Base-by-base conservation (phyloP, 2,329 filamentous ascomycete genomes). In the Hymenoscyphus repandus region DNA sequence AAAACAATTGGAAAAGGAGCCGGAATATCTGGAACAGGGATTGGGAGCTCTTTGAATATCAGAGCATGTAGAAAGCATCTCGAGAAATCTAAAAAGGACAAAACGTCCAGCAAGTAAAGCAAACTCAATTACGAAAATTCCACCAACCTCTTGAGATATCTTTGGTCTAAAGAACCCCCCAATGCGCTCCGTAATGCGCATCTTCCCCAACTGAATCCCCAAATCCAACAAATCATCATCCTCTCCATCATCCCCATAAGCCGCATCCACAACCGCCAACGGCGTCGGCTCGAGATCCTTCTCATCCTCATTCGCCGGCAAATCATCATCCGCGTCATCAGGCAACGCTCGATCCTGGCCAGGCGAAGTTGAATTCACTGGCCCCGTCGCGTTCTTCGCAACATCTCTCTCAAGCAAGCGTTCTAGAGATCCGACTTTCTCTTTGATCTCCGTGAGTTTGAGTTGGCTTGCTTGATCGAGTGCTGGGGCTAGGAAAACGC, bases 371-470 rank as follows among this genome's bases (percentile, higher is more conserved):
- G 18, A 20, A 27, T 47, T 17, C 13, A 17, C 17, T 6, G 44
- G 27, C 12, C 20, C 51, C 53, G 38, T 61, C 15, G 52, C 30
- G n/a, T 69, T 72, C 49, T 76, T 75, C 13, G 79, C 81, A 30
- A 86, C 78, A 64, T 88, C 83, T 39, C 82, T 72, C 66, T 89
- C 86, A 5, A 90, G 73, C 49, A 83, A 79, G 47, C 81, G 75
- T 68, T 90, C 86, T 15, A 90, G 69, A 7, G 79, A 80, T 22
- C 85, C 85, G 68, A 90, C 86, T 67, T 85, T 85, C 66, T 90
- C 86, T 69, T 90, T 90, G 66, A 90, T 84, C 62, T 89, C 83
- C 3, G 83, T 85, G 48, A 90, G 73, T 59, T 83, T 83, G 59
- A 83, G 74, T 66, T 88, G 84, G 47, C 81, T 81, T 6, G 79